Evolutionary conservation across 2,329 filamentous ascomycete genomes (phyloP).

Genomic region (Purpureocillium lavendulum): DNA sequence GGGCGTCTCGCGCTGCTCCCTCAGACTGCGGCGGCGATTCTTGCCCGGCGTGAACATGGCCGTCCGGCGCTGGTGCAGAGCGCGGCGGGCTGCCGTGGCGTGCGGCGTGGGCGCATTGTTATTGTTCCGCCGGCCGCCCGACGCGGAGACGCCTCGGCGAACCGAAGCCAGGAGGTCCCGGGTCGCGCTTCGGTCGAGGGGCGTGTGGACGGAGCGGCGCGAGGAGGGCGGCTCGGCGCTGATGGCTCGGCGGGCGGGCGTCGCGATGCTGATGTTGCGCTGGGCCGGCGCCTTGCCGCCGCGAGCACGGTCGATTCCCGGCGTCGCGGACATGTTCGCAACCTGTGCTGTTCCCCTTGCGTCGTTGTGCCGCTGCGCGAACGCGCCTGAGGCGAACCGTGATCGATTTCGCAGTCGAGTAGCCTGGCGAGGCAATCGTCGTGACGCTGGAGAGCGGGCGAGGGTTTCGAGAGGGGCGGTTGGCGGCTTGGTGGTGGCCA

Average conservation of each 20-base stretch:
- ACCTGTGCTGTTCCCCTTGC: too few species aligned
- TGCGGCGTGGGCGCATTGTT: constrained; percentile 47
- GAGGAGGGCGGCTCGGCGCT: constrained; percentile 30
- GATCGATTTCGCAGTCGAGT: too few species aligned
- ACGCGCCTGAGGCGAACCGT: too few species aligned
- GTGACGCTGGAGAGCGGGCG: neutral
- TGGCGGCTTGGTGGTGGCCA: too few species aligned
- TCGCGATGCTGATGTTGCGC: constrained; percentile 9
- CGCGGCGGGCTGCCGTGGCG: constrained; percentile 49
- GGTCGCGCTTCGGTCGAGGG: constrained; percentile 26
- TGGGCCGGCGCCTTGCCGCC: too few species aligned
- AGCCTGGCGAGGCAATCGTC: neutral
- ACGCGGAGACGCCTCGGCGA: constrained; percentile 34
- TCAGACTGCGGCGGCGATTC: constrained; percentile 47
- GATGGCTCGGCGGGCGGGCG: constrained; percentile 18
- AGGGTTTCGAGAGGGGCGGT: neutral
- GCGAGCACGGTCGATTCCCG: neutral
- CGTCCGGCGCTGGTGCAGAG: constrained; percentile 49
- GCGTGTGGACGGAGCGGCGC: constrained; percentile 31
- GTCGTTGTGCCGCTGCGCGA: too few species aligned
- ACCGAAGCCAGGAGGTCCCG: constrained; percentile 29
- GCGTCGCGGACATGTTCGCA: neutral
- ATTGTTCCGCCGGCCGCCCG: constrained; percentile 29
- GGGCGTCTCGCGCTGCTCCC: constrained; percentile 47
- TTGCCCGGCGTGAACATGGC: constrained; percentile 53